Evolutionary conservation across 306 rosid genomes (phyloP), one percentile per base, ranked within the genome.

Genomic region (Arachis stenosperma): DNA sequence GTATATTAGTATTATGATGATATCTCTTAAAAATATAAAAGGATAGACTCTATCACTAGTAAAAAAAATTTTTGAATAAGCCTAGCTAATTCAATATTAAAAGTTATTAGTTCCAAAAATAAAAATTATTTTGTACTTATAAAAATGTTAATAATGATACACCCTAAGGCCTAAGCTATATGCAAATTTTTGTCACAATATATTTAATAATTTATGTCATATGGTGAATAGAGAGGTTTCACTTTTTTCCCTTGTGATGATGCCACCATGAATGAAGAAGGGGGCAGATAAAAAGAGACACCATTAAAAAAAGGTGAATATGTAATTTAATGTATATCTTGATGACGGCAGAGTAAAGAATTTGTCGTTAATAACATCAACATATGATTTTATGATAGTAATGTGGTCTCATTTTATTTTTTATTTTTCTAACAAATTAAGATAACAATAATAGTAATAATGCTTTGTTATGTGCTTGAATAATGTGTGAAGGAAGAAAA

Each of bases 271-370:
- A 33, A 2, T 3, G 41, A 37, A 55, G 64, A 71, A 54, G 63
- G 85, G 39, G 51, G 67, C 73, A 75, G 74, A 70, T 70, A 81
- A 9, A 81, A 81, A 75, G 70, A 13, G 4, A 33, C 37, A 33
- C 7, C 8, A 53, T 22, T 7, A 42, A 29, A 40, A 48, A 69
- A 75, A 81, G 27, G 80, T 67, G 53, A 74, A 48, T 36, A 39
- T 30, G 58, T n/a, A 15, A 33, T 33, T 51, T 10, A 44, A 44
- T 44, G 10, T 14, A 15, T 55, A 56, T 81, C 58, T 48, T 41
- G 17, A 30, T 77, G 81, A 71, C 67, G 68, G 22, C 4, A 65
- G 58, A 43, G 4, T 62, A 27, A 62, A 46, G 53, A 5, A 41
- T 69, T 47, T 56, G 41, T 51, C 7, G 70, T 3, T 14, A 59